Evolutionary conservation across 1,284 basidiomycete genomes (phyloP), one percentile per base, ranked within the genome.

Genomic region (Exobasidium rhododendri): DNA sequence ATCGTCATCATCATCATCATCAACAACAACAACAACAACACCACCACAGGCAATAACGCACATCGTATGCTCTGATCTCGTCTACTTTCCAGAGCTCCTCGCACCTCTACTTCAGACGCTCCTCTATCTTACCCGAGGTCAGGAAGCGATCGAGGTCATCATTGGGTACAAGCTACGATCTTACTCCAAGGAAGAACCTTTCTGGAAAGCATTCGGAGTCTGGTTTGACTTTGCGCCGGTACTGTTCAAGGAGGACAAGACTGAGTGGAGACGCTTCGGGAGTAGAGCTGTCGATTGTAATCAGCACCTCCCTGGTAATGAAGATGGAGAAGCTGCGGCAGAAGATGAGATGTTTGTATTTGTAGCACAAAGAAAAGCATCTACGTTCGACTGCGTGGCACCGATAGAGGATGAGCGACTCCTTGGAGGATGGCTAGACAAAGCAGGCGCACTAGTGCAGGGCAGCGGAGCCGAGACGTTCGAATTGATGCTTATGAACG

Each of bases 191-290:
- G 91, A 92, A 75, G 83, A 86, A 1, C 83, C 87, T 0, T 93
- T 92, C 78, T 92, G 90, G 90, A 82, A 83, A 11, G 87, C 87
- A 0, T 89, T 93, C 67, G 89, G 90, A 17, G 79, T 88, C 0
- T 93, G 89, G 90, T 93, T 92, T 80, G 77, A 83, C 6, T 89
- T 88, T 65, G 75, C 81, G 47, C 86, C 88, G 1, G 86, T 91
- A 2, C 57, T 67, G 49, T 74, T 70, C 24, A 0, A 30, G 44
- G 52, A 40, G n/a, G n/a, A 29, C 10, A 28, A 32, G 1, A 22
- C 52, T 6, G 35, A 45, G 11, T 40, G 61, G 56, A 29, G 55
- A 43, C 22, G 59, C 22, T 53, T 61, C 30, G 49, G 62, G 24
- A 54, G 32, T 43, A 58, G 40, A 51, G 47, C 43, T 6, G 35